Percentiles rank a stretch among this genome's conserved stretches.
These are phyloP conservation scores for Mortierella sp. DNA, from an alignment of 371 early-diverging fungal species.

Conservation along the genomic window DNA sequence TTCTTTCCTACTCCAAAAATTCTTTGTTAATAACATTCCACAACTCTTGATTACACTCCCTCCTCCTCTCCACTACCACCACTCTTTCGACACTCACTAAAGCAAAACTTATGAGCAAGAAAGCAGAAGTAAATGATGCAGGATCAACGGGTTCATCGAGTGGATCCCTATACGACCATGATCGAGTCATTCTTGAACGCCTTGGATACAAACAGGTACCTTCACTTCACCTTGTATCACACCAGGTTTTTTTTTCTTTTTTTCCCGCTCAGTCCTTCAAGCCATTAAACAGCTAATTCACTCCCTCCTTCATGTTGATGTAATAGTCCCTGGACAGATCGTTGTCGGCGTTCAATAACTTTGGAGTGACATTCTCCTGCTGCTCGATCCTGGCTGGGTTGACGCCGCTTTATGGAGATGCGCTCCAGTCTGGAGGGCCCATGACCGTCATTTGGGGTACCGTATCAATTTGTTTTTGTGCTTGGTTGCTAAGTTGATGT, in stretches of 20 bases:
- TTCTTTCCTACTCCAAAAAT: neutral
- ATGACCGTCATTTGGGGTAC: slow-evolving; percentile 75
- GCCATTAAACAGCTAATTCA: too few relatives aligned
- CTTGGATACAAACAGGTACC: slow-evolving; percentile 73
- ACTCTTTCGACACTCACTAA: neutral
- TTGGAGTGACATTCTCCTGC: slow-evolving; percentile 75
- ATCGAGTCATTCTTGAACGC: slow-evolving; percentile 64
- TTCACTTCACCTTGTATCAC: neutral
- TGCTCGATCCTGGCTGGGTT: slow-evolving; percentile 73
- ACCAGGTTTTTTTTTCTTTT: neutral
- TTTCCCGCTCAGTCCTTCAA: too few relatives aligned
- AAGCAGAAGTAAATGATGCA: neutral
- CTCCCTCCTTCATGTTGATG: neutral
- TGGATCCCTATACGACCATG: slow-evolving; percentile 53
- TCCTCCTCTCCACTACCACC: neutral
- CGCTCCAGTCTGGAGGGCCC: slow-evolving; percentile 77
- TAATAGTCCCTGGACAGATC: slow-evolving; percentile 75
- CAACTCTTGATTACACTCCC: neutral
- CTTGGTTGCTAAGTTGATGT: neutral
- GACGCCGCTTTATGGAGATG: slow-evolving; percentile 71
- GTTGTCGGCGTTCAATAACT: slow-evolving; percentile 73
- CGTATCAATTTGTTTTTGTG: neutral
- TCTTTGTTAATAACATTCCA: neutral
- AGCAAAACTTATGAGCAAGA: slow-evolving; percentile 33
- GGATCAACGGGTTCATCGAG: neutral